Evolutionary conservation across 1,284 basidiomycete genomes (phyloP).

Genomic region (Flammula alnicola): DNA sequence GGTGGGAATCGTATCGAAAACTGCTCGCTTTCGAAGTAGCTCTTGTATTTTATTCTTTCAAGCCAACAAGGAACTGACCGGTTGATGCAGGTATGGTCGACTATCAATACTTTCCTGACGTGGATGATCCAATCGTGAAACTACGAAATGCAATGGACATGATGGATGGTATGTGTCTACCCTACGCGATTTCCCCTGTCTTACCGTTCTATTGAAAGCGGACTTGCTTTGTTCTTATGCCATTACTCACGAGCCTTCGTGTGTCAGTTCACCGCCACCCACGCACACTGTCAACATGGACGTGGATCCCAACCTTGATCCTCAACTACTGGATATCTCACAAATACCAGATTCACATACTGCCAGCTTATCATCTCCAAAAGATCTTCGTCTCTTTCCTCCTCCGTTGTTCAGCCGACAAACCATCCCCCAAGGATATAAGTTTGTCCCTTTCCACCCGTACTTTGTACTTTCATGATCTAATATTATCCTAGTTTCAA

Average conservation of each 20-base stretch:
- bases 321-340: slow-evolving; percentile 41
- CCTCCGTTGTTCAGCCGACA: slow-evolving; percentile 86
- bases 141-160: slow-evolving; percentile 75
- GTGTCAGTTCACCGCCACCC: not conserved
- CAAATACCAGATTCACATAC: slow-evolving; percentile 21
- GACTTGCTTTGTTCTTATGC: slow-evolving; percentile 69
- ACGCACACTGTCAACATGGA: not conserved
- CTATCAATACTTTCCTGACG: slow-evolving; percentile 83
- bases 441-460: slow-evolving; percentile 46
- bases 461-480: not conserved
- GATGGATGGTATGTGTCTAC: slow-evolving; percentile 69
- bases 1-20: slow-evolving; percentile 79
- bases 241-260: slow-evolving; percentile 61
- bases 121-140: slow-evolving; percentile 69
- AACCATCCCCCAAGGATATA: slow-evolving; percentile 77
- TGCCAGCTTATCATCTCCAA: slow-evolving; percentile 34
- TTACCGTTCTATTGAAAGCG: slow-evolving; percentile 61
- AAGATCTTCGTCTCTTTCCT: slow-evolving; percentile 75
- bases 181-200: slow-evolving; percentile 9
- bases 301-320: slow-evolving; percentile 39
- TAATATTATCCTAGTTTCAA: slow-evolving; percentile 61
- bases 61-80: slow-evolving; percentile 6
- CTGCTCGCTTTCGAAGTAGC: slow-evolving; percentile 89
- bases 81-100: slow-evolving; percentile 80
- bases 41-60: slow-evolving; percentile 11